Conservation (phyloP, 2,329 filamentous ascomycete genomes). For the Colletotrichum nymphaeae region DNA sequence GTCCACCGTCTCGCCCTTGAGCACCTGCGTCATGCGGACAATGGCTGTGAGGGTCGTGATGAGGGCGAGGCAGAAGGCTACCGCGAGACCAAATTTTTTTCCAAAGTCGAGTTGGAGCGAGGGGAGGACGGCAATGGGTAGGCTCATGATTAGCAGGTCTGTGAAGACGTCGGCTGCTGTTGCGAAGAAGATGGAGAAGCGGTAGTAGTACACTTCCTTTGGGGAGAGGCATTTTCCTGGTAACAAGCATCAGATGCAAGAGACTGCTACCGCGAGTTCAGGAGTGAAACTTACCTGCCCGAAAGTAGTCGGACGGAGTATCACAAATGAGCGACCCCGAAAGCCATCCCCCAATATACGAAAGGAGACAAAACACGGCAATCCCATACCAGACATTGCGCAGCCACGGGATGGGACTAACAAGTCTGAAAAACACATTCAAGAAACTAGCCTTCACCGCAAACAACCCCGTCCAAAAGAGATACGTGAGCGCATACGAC, state of each 20-base stretch:
- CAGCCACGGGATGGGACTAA: slow-evolving; percentile 31
- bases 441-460: slow-evolving; percentile 41
- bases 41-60: slow-evolving; percentile 39
- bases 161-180: slow-evolving; percentile 35
- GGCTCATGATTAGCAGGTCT: slow-evolving; percentile 38
- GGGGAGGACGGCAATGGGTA: slow-evolving; percentile 37
- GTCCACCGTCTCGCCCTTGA: slow-evolving; percentile 36
- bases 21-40: slow-evolving; percentile 39
- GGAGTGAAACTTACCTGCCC: slow-evolving; percentile 19
- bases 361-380: slow-evolving; percentile 34
- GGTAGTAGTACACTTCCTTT: slow-evolving; percentile 24
- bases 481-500: slow-evolving; percentile 40
- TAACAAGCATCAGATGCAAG: not conserved
- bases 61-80: slow-evolving; percentile 39
- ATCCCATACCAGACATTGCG: slow-evolving; percentile 38
- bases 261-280: no score
- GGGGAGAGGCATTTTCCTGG: slow-evolving; percentile 35
- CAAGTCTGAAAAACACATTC: slow-evolving; percentile 38
- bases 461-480: slow-evolving; percentile 41
- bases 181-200: slow-evolving; percentile 36
- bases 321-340: slow-evolving; percentile 35
- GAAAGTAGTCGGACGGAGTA: slow-evolving; percentile 33
- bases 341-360: slow-evolving; percentile 37
- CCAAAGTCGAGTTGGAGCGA: slow-evolving; percentile 34
- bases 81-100: slow-evolving; percentile 37